Conservation (phyloP, 257 asterid genomes). For the Solanum sitiens region DNA sequence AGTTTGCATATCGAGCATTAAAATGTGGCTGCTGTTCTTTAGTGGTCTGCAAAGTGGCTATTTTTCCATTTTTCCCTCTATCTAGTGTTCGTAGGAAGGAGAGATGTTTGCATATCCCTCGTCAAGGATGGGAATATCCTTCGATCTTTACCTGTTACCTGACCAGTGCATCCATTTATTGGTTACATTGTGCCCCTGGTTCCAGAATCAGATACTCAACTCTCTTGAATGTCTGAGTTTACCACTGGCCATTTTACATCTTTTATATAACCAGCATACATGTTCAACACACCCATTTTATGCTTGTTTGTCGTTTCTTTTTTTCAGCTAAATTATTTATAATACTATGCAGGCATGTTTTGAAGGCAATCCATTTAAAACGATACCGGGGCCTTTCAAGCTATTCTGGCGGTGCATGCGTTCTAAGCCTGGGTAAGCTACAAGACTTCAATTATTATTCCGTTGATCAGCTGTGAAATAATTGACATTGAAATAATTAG, state of each 20-base stretch:
- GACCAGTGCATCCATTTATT: background rate
- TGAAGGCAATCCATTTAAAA: slow-evolving; percentile 96
- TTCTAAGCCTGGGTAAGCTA: slow-evolving; percentile 80
- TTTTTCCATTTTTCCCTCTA: background rate
- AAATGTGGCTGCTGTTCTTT: background rate
- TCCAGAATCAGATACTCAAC: background rate
- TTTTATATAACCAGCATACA: background rate
- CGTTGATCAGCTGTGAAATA: background rate
- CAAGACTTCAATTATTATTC: background rate
- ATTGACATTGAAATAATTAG: background rate
- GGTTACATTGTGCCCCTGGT: background rate
- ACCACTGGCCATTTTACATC: background rate
- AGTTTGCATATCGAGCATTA: background rate
- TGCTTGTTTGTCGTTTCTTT: background rate
- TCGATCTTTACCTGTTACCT: background rate
- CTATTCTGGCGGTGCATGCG: slow-evolving; percentile 90
- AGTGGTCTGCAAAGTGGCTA: background rate
- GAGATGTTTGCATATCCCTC: background rate
- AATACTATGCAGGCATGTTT: slow-evolving; percentile 58
- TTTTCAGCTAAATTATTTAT: background rate
- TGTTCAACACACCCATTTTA: background rate
- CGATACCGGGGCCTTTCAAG: slow-evolving; percentile 95
- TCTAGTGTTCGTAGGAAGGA: background rate
- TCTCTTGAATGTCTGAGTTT: background rate
- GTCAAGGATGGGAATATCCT: background rate